phyloP scores from a whole-genome alignment of 73 alveolate species.

The Stentor roeselii region DNA sequence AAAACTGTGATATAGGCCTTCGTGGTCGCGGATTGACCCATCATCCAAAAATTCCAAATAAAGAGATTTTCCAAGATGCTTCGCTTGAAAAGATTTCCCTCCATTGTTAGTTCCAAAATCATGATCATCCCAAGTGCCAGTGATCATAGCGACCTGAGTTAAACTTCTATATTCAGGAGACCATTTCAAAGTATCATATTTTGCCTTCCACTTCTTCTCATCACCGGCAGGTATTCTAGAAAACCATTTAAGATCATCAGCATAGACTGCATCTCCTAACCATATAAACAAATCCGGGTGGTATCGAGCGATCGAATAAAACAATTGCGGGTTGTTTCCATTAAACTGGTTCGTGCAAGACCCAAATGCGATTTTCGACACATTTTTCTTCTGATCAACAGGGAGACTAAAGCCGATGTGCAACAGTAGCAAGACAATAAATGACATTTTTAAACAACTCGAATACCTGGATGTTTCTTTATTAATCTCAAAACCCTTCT shows the following conservation, averaged over 20 bases:
- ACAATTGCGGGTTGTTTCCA: neutral
- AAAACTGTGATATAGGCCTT: neutral
- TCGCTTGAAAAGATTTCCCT: neutral
- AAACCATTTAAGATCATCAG: neutral
- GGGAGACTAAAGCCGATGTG: no score
- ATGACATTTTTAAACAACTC: no score
- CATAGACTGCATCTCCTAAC: slow-evolving; percentile 17
- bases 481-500: no score
- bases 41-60: slow-evolving; percentile 9
- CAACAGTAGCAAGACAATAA: no score
- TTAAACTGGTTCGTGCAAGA: slow-evolving; percentile 13
- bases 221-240: neutral
- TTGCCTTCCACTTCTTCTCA: neutral
- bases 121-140: slow-evolving; percentile 12
- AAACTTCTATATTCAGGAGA: neutral
- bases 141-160: neutral
- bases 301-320: neutral
- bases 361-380: slow-evolving; percentile 16
- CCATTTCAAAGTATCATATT: neutral
- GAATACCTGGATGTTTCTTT: no score
- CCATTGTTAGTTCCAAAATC: slow-evolving; percentile 23
- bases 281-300: neutral
- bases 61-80: neutral
- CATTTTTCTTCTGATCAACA: neutral
- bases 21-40: slow-evolving; percentile 1